These are phyloP conservation scores for Salix arbutifolia DNA, from an alignment of 345 rosid species.

Conservation along the genomic window DNA sequence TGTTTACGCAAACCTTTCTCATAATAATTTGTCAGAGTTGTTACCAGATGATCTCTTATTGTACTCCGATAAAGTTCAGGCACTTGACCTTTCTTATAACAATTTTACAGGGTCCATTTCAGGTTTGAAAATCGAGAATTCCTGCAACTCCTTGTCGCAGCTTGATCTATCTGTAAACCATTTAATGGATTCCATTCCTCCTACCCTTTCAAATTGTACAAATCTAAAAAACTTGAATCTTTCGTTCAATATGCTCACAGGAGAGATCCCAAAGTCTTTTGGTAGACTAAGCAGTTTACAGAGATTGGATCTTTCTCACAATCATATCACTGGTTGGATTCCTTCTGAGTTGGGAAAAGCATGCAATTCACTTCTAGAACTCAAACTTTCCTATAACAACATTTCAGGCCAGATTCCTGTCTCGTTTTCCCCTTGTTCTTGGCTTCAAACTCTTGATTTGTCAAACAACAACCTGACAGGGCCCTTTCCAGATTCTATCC, in stretches of 20 bases:
- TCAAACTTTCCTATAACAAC: constrained; percentile 69
- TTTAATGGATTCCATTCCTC: constrained; percentile 52
- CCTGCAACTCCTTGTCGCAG: constrained; percentile 57
- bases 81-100: constrained; percentile 73
- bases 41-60: constrained; percentile 56
- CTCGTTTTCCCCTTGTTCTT: constrained; percentile 62
- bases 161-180: constrained; percentile 71
- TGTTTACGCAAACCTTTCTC: constrained; percentile 46
- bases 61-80: constrained; percentile 53
- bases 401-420: constrained; percentile 67
- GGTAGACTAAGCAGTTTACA: constrained; percentile 56
- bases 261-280: constrained; percentile 60
- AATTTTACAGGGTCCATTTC: constrained; percentile 85
- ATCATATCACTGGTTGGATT: constrained; percentile 75
- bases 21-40: constrained; percentile 62
- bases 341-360: constrained; percentile 68
- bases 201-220: constrained; percentile 68
- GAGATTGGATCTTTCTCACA: constrained; percentile 70
- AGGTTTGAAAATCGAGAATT: constrained; percentile 43
- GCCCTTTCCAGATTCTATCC: constrained; percentile 58
- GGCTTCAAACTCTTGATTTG: constrained; percentile 64
- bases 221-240: constrained; percentile 59
- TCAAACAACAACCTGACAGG: constrained; percentile 89
- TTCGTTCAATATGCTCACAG: constrained; percentile 55
- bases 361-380: constrained; percentile 57